These are phyloP conservation scores for Nemophila menziesii DNA, from an alignment of 257 asterid genomes.

Conservation along the genomic window DNA sequence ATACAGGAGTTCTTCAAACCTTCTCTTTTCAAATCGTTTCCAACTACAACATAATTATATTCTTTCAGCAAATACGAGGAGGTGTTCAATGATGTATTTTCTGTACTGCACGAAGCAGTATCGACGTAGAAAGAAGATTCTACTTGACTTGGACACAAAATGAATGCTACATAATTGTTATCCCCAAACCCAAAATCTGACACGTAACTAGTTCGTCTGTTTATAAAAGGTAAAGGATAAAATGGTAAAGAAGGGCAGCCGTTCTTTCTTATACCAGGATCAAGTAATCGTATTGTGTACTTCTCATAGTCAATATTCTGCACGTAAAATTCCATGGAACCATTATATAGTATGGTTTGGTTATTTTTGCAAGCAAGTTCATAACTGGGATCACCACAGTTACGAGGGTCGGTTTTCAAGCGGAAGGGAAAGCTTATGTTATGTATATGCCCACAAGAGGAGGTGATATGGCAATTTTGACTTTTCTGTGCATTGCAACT, in stretches of 20 bases:
- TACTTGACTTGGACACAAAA: neutral
- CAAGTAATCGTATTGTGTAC: neutral
- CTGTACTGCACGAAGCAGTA: neutral
- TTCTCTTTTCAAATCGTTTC: neutral
- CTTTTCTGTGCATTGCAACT: neutral
- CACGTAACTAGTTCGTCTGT: neutral
- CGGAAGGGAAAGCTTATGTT: neutral
- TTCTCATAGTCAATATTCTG: neutral
- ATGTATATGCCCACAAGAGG: slow-evolving; percentile 1
- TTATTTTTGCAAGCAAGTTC: neutral
- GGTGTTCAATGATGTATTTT: neutral
- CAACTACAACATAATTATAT: neutral
- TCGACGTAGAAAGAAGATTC: neutral
- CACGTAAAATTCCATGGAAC: neutral
- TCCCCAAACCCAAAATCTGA: neutral
- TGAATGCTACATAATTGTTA: neutral
- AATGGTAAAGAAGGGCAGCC: neutral
- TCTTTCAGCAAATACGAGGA: neutral
- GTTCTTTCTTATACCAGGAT: slow-evolving; percentile 1
- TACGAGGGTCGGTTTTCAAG: neutral
- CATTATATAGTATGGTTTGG: neutral
- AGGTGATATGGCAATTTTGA: neutral
- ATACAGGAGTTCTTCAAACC: neutral
- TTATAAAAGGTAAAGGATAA: neutral
- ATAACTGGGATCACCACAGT: neutral